These are phyloP conservation scores for Exophiala aquamarina DNA, from an alignment of 2,329 filamentous ascomycete species.

Conservation along the genomic window DNA sequence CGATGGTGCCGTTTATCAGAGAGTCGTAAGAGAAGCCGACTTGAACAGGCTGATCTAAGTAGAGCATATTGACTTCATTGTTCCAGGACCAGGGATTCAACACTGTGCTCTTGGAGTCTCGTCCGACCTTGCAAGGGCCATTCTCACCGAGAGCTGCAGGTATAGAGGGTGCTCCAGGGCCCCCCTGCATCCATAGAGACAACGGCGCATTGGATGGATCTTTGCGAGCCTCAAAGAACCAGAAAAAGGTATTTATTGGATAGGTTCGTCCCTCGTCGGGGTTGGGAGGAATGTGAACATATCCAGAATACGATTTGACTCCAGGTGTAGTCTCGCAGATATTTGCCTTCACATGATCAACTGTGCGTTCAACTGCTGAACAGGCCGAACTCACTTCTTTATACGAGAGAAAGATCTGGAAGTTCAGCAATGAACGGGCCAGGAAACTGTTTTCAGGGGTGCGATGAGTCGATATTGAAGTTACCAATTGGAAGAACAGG, in stretches of 20 bases:
- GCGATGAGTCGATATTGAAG: background rate
- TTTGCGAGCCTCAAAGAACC: slow-evolving; percentile 51
- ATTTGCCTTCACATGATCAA: slow-evolving; percentile 38
- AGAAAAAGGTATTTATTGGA: slow-evolving; percentile 58
- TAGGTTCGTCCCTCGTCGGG: slow-evolving; percentile 50
- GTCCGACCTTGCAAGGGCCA: slow-evolving; percentile 53
- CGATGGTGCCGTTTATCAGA: slow-evolving; percentile 41
- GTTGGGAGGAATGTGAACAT: slow-evolving; percentile 56
- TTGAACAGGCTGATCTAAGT: slow-evolving; percentile 65
- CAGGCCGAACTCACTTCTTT: slow-evolving; percentile 47
- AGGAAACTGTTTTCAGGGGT: background rate
- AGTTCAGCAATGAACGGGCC: slow-evolving; percentile 4
- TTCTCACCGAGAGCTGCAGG: slow-evolving; percentile 55
- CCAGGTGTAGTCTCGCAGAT: slow-evolving; percentile 59
- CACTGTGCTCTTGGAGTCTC: slow-evolving; percentile 51
- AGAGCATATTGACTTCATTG: slow-evolving; percentile 55
- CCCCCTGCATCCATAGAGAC: slow-evolving; percentile 49
- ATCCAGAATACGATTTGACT: slow-evolving; percentile 60
- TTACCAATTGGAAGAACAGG: background rate
- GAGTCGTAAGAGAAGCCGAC: slow-evolving; percentile 58
- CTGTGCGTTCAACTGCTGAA: background rate
- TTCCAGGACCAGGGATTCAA: slow-evolving; percentile 64
- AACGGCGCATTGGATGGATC: slow-evolving; percentile 45
- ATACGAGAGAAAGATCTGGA: slow-evolving; percentile 41
- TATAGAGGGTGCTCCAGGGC: slow-evolving; percentile 55